These are phyloP conservation scores for Polyporus tsugae DNA, from an alignment of 1,284 basidiomycete genomes.

Conservation along the genomic window DNA sequence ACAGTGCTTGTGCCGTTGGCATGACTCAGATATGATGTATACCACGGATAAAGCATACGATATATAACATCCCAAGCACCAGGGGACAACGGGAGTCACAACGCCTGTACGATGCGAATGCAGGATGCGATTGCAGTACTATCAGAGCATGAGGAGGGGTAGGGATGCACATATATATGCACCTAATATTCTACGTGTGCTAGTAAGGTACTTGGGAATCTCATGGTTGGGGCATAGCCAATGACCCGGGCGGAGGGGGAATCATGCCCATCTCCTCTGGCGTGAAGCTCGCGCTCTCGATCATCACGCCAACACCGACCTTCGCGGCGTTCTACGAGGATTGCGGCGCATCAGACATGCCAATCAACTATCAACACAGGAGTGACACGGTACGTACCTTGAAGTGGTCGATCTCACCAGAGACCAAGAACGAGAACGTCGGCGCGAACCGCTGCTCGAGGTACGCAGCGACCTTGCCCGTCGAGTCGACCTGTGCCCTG, in stretches of 20 bases:
- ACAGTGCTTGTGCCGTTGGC: background rate
- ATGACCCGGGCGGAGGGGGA: slow-evolving; percentile 29
- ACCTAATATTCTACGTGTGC: slow-evolving; percentile 33
- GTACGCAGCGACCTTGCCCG: slow-evolving; percentile 93
- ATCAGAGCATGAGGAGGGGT: slow-evolving; percentile 34
- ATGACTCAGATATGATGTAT: background rate
- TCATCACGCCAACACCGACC: slow-evolving; percentile 96
- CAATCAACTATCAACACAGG: background rate
- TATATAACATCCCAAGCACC: background rate
- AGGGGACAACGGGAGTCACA: background rate
- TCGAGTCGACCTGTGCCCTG: slow-evolving; percentile 91
- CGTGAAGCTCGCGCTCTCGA: slow-evolving; percentile 83
- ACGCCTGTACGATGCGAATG: slow-evolving; percentile 11
- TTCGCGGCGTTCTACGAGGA: slow-evolving; percentile 82
- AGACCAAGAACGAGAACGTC: slow-evolving; percentile 92
- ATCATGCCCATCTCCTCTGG: slow-evolving; percentile 82
- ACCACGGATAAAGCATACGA: background rate
- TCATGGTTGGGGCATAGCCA: slow-evolving; percentile 32
- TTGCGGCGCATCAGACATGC: slow-evolving; percentile 12
- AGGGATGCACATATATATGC: slow-evolving; percentile 24
- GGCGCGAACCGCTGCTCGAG: slow-evolving; percentile 97
- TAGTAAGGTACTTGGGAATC: slow-evolving; percentile 29
- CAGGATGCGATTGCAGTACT: slow-evolving; percentile 31
- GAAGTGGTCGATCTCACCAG: slow-evolving; percentile 98
- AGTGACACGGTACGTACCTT: slow-evolving; percentile 65